Base-by-base conservation (phyloP, 495 filamentous ascomycete species). In the Stereocaulon alpinum region DNA sequence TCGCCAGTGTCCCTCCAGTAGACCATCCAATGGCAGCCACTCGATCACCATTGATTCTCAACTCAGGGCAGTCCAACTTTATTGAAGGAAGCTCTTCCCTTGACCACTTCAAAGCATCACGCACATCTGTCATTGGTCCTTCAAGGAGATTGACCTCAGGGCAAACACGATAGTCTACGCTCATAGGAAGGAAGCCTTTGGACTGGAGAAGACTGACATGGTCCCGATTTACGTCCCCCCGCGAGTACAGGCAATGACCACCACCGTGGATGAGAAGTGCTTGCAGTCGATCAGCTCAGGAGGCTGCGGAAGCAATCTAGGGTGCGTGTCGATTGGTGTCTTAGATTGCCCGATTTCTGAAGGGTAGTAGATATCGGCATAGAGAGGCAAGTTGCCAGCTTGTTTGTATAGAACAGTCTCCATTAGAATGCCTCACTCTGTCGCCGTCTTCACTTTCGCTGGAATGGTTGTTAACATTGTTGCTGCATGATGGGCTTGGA, bases 131-230 rank as follows among this genome's bases (percentile, higher is more conserved):
- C 68, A 84, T 77, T 1, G 61, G 70, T 0, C 80, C 81, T 1
- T 80, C 73, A n/a, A 66, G 6, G 0, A 82, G 58, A 15, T 24
- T 73, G 3, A 72, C 61, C 54, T 84, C 80, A 0, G 81, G 81
- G 59, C 78, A 81, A 2, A 84, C 73, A 7, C 80, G 7, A 79
- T 83, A 78, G 61, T 84, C 80, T 6, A 80, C 55, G 59, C 76
- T 79, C 22, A 83, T 67, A 6, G 80, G 78, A 1, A 83, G 61
- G 55, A 82, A 72, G 7, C 77, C 79, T 1, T 61, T 56, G 2
- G 64, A 51, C 2, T 79, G 65, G 0, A 82, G 67, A 0, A 68
- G 49, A 14, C 55, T 37, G 0, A 71, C 76, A 51, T 83, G 80
- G 17, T 56, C 52, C 0, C 70, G 70, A 0, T 70, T 68, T 3